Conservation (phyloP, 306 rosid species). For the Lithocarpus polystachyus region DNA sequence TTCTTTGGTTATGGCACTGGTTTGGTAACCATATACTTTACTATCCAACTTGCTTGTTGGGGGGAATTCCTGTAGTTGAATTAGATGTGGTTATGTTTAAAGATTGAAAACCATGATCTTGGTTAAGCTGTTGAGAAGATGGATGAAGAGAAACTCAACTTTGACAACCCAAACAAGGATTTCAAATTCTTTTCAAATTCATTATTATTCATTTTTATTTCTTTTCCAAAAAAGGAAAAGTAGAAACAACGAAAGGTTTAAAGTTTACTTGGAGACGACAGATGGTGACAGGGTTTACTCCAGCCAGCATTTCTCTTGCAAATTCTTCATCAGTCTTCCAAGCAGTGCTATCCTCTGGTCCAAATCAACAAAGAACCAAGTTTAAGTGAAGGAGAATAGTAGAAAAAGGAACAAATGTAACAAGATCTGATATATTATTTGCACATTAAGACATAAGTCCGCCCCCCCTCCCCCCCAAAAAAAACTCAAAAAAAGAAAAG, state of each 20-base stretch:
- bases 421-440: not conserved
- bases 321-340: constrained; percentile 87
- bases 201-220: not conserved
- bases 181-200: not conserved
- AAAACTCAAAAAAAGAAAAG: too few relatives aligned
- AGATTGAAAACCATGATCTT: not conserved
- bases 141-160: not conserved
- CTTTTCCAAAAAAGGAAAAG: not conserved
- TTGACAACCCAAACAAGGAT: not conserved
- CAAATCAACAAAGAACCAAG: constrained; percentile 7
- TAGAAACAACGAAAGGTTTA: not conserved
- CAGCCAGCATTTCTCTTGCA: constrained; percentile 72
- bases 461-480: too few relatives aligned
- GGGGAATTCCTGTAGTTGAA: constrained; percentile 59
- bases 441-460: not conserved
- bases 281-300: constrained; percentile 64
- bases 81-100: not conserved
- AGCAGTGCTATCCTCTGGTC: constrained; percentile 45
- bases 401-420: not conserved
- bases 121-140: not conserved
- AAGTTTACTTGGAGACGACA: constrained; percentile 32
- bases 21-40: constrained; percentile 52
- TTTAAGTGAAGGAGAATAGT: not conserved
- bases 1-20: constrained; percentile 44
- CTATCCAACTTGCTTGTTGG: constrained; percentile 62